Evolutionary conservation across 768 basidiomycete genomes (phyloP), one percentile per base, ranked within the genome.

Genomic region (Trametes villosa): DNA sequence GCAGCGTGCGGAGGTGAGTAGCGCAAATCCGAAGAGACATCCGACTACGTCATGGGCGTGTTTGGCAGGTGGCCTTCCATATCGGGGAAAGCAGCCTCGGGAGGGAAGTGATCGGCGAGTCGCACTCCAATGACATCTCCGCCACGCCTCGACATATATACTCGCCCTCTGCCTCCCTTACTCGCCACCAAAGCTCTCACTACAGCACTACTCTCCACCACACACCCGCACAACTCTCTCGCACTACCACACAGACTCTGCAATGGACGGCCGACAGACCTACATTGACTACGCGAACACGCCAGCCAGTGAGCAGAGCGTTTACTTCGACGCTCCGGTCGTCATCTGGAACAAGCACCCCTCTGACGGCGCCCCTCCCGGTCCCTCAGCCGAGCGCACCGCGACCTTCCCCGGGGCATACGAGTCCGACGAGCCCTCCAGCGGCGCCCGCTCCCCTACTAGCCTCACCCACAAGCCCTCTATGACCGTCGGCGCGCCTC

Each of bases 291-390:
- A 64, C 60, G 31, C 52, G 2, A n/a, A 30, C 46, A 58, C 68
- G 9, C 70, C 71, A 15, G 64, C 73, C 55, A 80, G 79, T 67
- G 73, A 71, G 48, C 68, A 68, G 29, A 75, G 73, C 48, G 44
- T 65, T 13, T 83, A 82, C 68, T 81, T 81, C 64, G 82, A 83
- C 79, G 80, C 78, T 11, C 75, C 73, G 26, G 65, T 70, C 58
- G 74, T 72, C 70, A 65, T 68, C 63, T 72, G 69, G 54, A 59
- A 63, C 56, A 59, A 61, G 42, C 52, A 62, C 18, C 46, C 58
- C 22, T 34, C 59, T 47, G 46, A 57, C 45, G 44, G 36, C 46
- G 22, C 29, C 42, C 40, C 44, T 1, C 15, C 44, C 24, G 44
- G 9, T 24, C 22, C 44, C 44, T 17, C 50, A 33, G 47, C 26